Evolutionary conservation across 2,329 filamentous ascomycete genomes (phyloP).

Genomic region (Pseudogymnoascus sp.): DNA sequence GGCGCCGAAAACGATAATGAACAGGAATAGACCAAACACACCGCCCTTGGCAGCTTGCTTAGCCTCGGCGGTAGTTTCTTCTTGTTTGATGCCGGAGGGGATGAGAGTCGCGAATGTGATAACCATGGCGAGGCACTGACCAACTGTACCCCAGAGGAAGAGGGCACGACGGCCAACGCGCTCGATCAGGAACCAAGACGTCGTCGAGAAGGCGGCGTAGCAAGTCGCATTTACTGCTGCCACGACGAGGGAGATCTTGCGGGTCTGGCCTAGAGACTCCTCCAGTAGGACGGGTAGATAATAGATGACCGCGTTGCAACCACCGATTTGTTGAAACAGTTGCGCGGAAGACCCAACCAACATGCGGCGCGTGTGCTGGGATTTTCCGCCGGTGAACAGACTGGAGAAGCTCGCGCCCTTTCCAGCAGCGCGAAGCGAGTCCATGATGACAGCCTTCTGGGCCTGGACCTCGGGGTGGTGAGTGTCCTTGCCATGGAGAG

Average conservation of each 20-base stretch:
- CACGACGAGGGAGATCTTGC: background rate
- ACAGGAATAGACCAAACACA: background rate
- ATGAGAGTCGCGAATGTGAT: background rate
- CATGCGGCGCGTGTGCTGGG: slow-evolving; percentile 41
- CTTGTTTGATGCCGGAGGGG: background rate
- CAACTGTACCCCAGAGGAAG: slow-evolving; percentile 40
- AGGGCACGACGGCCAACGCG: slow-evolving; percentile 57
- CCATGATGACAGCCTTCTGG: slow-evolving; percentile 43
- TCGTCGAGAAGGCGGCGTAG: slow-evolving; percentile 34
- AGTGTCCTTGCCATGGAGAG: slow-evolving; percentile 18
- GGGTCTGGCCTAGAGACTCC: background rate
- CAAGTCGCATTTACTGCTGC: slow-evolving; percentile 27
- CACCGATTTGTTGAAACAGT: slow-evolving; percentile 39
- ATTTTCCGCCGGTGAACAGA: slow-evolving; percentile 39
- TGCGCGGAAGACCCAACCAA: slow-evolving; percentile 21
- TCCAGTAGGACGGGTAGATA: slow-evolving; percentile 16
- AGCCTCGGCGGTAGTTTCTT: background rate
- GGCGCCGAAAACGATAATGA: slow-evolving; percentile 1
- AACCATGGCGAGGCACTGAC: slow-evolving; percentile 1
- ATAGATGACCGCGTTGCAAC: slow-evolving; percentile 32
- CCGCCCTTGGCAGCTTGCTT: background rate
- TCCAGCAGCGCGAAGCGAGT: slow-evolving; percentile 38
- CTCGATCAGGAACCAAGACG: slow-evolving; percentile 35
- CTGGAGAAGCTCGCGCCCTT: slow-evolving; percentile 27
- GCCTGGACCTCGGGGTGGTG: slow-evolving; percentile 40